Percentiles rank a stretch among this genome's conserved stretches.
Conservation (phyloP, 2,329 filamentous ascomycete genomes). For the Leptographium wingfieldii region DNA sequence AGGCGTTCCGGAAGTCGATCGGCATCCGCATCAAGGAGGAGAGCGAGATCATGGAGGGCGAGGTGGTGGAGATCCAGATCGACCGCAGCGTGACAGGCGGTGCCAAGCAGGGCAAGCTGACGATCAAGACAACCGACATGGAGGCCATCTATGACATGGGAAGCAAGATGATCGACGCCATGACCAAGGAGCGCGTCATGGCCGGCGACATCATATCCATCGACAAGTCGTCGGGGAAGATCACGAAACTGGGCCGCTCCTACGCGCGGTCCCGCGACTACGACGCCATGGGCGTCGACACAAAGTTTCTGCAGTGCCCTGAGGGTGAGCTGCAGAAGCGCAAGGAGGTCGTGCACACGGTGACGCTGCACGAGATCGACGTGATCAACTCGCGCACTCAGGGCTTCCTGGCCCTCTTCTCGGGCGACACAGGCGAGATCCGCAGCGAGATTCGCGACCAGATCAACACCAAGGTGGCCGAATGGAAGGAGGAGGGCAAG, state of each 20-base stretch:
- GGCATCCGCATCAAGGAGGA: constrained; percentile 98
- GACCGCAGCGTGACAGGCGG: constrained; percentile 92
- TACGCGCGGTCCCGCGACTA: constrained; percentile 94
- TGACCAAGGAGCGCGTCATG: constrained; percentile 99
- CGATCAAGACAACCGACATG: constrained; percentile 99
- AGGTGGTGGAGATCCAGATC: constrained; percentile 97
- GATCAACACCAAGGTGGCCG: constrained; percentile 96
- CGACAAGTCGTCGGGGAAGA: constrained; percentile 96
- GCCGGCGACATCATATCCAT: constrained; percentile 97
- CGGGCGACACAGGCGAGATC: constrained; percentile 95
- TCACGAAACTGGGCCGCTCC: constrained; percentile 89
- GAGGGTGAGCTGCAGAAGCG: constrained; percentile 96
- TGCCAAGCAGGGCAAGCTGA: constrained; percentile 97
- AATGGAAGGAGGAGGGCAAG: constrained; percentile 99
- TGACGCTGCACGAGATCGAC: constrained; percentile 94
- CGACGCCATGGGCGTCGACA: constrained; percentile 97
- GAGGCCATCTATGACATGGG: constrained; percentile 99
- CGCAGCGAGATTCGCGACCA: constrained; percentile 93
- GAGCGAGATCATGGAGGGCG: constrained; percentile 97
- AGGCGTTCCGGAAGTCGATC: constrained; percentile 98
- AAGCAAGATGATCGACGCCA: constrained; percentile 98
- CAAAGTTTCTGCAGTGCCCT: constrained; percentile 94
- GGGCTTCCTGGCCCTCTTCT: constrained; percentile 93
- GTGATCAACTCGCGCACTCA: constrained; percentile 99
- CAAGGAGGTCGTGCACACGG: constrained; percentile 93